Evolutionary conservation across 495 filamentous ascomycete species (phyloP).

Genomic region (Aspergillus incahuasiensis): DNA sequence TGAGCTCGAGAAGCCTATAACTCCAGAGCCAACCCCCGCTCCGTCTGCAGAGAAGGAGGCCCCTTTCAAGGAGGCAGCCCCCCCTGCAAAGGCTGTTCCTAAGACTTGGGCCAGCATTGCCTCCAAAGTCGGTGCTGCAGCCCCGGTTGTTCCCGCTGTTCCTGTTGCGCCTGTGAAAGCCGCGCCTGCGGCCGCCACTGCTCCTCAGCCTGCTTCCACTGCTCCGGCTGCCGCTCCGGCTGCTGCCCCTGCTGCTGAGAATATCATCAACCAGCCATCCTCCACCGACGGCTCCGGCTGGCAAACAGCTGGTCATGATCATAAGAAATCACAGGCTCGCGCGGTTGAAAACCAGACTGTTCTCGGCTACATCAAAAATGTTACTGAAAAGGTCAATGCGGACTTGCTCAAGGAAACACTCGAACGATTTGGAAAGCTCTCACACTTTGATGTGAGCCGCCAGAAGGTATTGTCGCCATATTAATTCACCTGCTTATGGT

Average conservation of each 20-base stretch:
- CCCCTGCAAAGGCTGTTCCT: conserved; percentile 49
- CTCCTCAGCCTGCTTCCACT: conserved; percentile 31
- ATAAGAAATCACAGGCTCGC: conserved; percentile 75
- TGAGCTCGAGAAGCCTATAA: conserved; percentile 49
- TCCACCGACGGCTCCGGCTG: conserved; percentile 54
- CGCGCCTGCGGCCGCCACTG: conserved; percentile 31
- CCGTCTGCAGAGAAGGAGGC: conserved; percentile 37
- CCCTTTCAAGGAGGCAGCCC: conserved; percentile 41
- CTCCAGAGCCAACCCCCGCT: conserved; percentile 47
- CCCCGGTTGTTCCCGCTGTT: conserved; percentile 35
- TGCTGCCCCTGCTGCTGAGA: conserved; percentile 35
- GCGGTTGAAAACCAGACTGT: conserved; percentile 61
- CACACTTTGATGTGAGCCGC: conserved; percentile 85
- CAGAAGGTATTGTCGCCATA: conserved; percentile 59
- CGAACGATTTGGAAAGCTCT: conserved; percentile 69
- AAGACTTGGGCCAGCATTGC: conserved; percentile 93
- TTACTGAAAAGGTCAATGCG: conserved; percentile 74
- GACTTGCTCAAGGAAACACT: conserved; percentile 62
- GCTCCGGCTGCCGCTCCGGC: conserved; percentile 39
- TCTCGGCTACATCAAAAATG: conserved; percentile 88
- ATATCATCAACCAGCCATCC: conserved; percentile 42
- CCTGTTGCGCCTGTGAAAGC: conserved; percentile 38
- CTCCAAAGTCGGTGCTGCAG: conserved; percentile 40
- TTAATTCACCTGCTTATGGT: background rate
- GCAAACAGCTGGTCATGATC: conserved; percentile 73